Evolutionary conservation across 2,329 filamentous ascomycete genomes (phyloP).

Genomic region (Elsinoe necatrix): DNA sequence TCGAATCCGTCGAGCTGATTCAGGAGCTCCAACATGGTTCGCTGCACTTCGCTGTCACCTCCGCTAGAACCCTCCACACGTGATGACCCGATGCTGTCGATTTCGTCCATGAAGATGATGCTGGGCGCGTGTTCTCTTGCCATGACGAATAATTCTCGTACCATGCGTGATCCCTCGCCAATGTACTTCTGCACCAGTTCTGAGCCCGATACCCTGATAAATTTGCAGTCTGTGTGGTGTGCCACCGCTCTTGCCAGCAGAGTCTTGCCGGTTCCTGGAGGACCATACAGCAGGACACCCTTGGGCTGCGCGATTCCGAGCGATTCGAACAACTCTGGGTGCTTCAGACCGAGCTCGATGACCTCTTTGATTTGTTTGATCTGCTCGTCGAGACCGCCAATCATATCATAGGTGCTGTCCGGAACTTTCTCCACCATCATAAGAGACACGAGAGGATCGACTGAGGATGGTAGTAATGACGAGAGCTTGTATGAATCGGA

Average conservation of each 20-base stretch:
- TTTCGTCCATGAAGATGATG: constrained; percentile 99
- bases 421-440: constrained; percentile 99
- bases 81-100: constrained; percentile 95
- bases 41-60: constrained; percentile 94
- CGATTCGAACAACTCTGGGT: constrained; percentile 98
- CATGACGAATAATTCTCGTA: constrained; percentile 98
- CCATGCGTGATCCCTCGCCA: constrained; percentile 95
- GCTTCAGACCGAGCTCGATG: constrained; percentile 95
- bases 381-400: constrained; percentile 94
- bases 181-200: constrained; percentile 99
- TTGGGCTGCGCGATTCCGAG: constrained; percentile 97
- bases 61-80: constrained; percentile 92
- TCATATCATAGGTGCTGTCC: constrained; percentile 99
- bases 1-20: constrained; percentile 99
- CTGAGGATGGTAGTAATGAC: constrained; percentile 95
- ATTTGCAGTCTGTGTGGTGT: constrained; percentile 98
- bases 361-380: constrained; percentile 99
- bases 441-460: constrained; percentile 94
- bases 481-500: constrained; percentile 98
- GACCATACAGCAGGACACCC: constrained; percentile 91
- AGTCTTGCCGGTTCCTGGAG: constrained; percentile 95
- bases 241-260: constrained; percentile 89
- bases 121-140: constrained; percentile 93
- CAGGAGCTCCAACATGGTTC: constrained; percentile 95
- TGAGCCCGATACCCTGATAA: constrained; percentile 92